Evolutionary conservation across 2,329 filamentous ascomycete genomes (phyloP).

Genomic region (Lizonia empirigonia): DNA sequence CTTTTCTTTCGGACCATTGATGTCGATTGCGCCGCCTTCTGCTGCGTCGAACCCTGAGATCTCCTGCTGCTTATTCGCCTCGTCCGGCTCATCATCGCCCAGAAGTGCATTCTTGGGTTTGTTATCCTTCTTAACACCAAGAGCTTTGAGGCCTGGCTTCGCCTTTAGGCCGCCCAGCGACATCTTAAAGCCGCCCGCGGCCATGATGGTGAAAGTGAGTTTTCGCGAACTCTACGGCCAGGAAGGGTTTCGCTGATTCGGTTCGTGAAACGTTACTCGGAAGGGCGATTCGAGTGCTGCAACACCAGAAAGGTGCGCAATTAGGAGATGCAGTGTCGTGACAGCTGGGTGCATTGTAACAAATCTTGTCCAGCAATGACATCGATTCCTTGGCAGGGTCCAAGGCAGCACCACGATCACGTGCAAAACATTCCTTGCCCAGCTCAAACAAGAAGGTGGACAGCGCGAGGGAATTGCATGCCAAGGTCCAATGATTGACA

Average conservation of each 20-base stretch:
- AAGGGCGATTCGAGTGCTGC: neutral
- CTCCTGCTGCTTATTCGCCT: constrained; percentile 41
- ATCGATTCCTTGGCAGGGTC: constrained; percentile 17
- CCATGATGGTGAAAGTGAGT: constrained; percentile 35
- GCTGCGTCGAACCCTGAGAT: constrained; percentile 62
- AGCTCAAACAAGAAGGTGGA: neutral
- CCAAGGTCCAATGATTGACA: neutral
- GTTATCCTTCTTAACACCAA: constrained; percentile 19
- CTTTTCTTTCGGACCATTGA: constrained; percentile 44
- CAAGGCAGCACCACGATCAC: constrained; percentile 7
- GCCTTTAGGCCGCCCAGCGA: constrained; percentile 39
- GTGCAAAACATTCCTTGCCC: no score
- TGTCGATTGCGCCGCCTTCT: constrained; percentile 56
- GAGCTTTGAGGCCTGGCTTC: constrained; percentile 35
- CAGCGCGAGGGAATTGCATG: neutral
- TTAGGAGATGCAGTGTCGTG: neutral
- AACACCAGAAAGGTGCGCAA: neutral
- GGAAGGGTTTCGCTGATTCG: no score
- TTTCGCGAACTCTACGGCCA: neutral
- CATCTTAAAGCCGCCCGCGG: constrained; percentile 46
- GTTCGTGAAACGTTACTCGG: neutral
- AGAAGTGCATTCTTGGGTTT: constrained; percentile 39
- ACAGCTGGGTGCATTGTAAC: neutral
- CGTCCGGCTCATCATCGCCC: constrained; percentile 41
- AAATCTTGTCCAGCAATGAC: constrained; percentile 14